These are phyloP conservation scores for Neocatenulostroma microsporum DNA, from an alignment of 2,329 filamentous ascomycete genomes.

Conservation along the genomic window DNA sequence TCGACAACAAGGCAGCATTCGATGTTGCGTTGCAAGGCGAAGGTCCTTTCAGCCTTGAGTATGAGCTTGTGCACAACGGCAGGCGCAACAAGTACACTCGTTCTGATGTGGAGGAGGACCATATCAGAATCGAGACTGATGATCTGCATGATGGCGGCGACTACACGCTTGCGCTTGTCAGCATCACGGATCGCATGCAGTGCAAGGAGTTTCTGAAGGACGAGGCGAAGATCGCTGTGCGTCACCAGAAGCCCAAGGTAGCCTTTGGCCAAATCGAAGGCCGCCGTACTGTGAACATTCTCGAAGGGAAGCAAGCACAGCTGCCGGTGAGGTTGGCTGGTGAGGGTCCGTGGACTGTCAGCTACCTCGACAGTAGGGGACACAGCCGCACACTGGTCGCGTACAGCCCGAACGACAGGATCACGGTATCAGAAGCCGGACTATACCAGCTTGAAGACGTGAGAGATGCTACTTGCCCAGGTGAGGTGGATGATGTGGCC, in stretches of 20 bases:
- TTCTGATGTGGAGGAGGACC: slow-evolving; percentile 53
- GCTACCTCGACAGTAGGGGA: slow-evolving; percentile 50
- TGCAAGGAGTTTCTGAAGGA: slow-evolving; percentile 83
- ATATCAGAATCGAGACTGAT: slow-evolving; percentile 67
- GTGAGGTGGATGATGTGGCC: slow-evolving; percentile 65
- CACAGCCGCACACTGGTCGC: slow-evolving; percentile 33
- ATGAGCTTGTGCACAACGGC: slow-evolving; percentile 84
- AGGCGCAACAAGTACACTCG: slow-evolving; percentile 65
- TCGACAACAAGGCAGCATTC: slow-evolving; percentile 70
- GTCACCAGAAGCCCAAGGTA: slow-evolving; percentile 78
- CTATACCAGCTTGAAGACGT: slow-evolving; percentile 74
- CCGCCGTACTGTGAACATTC: slow-evolving; percentile 62
- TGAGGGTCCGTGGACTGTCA: slow-evolving; percentile 73
- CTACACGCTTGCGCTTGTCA: slow-evolving; percentile 78
- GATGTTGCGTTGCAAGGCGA: slow-evolving; percentile 72
- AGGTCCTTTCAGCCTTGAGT: slow-evolving; percentile 80
- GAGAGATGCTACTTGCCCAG: slow-evolving; percentile 71
- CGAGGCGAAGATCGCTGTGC: slow-evolving; percentile 75
- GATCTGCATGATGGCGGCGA: slow-evolving; percentile 74
- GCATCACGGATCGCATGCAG: slow-evolving; percentile 74
- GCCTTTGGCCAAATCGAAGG: slow-evolving; percentile 81
- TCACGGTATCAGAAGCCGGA: slow-evolving; percentile 40
- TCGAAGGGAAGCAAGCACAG: slow-evolving; percentile 66
- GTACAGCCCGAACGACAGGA: slow-evolving; percentile 27
- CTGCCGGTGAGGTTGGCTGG: slow-evolving; percentile 77